Percentiles rank a stretch among this genome's conserved stretches.
Evolutionary conservation across 2,329 filamentous ascomycete species (phyloP).

Genomic region (Clonostachys rhizophaga): DNA sequence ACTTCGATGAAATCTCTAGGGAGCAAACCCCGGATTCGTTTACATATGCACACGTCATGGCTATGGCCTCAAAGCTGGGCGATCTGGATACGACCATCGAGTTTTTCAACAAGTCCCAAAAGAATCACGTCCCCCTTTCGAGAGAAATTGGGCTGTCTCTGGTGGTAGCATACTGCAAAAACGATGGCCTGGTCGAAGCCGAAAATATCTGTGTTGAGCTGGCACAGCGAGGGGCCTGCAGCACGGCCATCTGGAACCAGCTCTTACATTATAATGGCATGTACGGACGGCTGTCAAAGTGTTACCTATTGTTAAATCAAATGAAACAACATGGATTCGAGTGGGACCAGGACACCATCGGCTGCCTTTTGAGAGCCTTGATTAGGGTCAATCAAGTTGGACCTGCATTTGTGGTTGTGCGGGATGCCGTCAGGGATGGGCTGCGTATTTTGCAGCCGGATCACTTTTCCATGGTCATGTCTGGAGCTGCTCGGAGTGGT

Average conservation of each 20-base stretch:
- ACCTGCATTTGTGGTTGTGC: constrained; percentile 43
- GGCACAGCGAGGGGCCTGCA: constrained; percentile 42
- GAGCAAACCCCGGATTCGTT: constrained; percentile 50
- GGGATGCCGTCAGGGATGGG: constrained; percentile 32
- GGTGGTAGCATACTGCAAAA: constrained; percentile 60
- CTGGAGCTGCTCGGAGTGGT: constrained; percentile 38
- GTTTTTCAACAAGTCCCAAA: constrained; percentile 58
- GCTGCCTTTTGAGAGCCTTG: constrained; percentile 42
- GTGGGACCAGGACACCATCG: constrained; percentile 46
- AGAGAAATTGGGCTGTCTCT: constrained; percentile 58
- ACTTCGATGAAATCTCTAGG: constrained; percentile 56
- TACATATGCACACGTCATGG: constrained; percentile 71
- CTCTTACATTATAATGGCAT: constrained; percentile 67
- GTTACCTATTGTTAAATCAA: constrained; percentile 39
- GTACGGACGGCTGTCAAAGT: constrained; percentile 45
- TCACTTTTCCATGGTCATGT: constrained; percentile 50
- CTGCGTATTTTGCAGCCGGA: constrained; percentile 38
- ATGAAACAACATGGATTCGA: constrained; percentile 43
- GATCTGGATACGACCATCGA: constrained; percentile 67
- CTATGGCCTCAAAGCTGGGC: constrained; percentile 64
- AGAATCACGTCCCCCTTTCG: constrained; percentile 42
- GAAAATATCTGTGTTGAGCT: constrained; percentile 40
- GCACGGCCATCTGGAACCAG: constrained; percentile 71
- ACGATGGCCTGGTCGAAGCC: constrained; percentile 26
- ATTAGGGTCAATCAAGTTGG: constrained; percentile 42